A percentile compares a stretch with the other conserved stretches of the same genome.
Conservation (phyloP, 352 stramenopile species). For the Globisporangium abappressorium region DNA sequence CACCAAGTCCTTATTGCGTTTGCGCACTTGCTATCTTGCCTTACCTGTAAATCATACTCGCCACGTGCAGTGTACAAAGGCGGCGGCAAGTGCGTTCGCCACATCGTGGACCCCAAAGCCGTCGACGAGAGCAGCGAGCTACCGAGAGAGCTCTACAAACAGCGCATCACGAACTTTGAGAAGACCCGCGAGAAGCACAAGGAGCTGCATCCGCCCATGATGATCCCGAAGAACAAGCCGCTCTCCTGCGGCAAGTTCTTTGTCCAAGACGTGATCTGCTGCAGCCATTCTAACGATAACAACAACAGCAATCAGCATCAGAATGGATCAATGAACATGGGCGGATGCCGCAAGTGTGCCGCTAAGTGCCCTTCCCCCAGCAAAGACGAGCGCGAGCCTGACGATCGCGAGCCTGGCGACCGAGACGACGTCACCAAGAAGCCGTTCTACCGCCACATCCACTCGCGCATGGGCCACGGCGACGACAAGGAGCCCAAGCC, state of each 20-base stretch:
- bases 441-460: conserved; percentile 12
- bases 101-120: conserved; percentile 20
- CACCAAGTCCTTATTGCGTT: not conserved
- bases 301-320: conserved; percentile 16
- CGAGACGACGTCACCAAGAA: conserved; percentile 18
- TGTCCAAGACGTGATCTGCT: conserved; percentile 42
- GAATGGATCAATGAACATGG: not conserved
- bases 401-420: not conserved
- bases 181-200: conserved; percentile 60
- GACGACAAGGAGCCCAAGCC: conserved; percentile 25
- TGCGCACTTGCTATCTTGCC: not conserved
- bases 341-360: conserved; percentile 24
- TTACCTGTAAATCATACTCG: conserved; percentile 37
- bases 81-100: conserved; percentile 40
- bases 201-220: conserved; percentile 65
- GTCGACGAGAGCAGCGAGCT: conserved; percentile 17
- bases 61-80: conserved; percentile 54
- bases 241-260: conserved; percentile 63
- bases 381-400: conserved; percentile 15
- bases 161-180: conserved; percentile 51
- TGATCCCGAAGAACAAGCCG: conserved; percentile 50
- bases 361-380: conserved; percentile 25
- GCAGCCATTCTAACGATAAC: not conserved
- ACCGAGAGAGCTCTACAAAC: conserved; percentile 40
- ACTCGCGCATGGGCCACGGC: conserved; percentile 12